A percentile compares a stretch with the other conserved stretches of the same genome.
These are phyloP conservation scores for Verticillium tricorpus DNA, from an alignment of 2,329 filamentous ascomycete genomes.

Conservation along the genomic window DNA sequence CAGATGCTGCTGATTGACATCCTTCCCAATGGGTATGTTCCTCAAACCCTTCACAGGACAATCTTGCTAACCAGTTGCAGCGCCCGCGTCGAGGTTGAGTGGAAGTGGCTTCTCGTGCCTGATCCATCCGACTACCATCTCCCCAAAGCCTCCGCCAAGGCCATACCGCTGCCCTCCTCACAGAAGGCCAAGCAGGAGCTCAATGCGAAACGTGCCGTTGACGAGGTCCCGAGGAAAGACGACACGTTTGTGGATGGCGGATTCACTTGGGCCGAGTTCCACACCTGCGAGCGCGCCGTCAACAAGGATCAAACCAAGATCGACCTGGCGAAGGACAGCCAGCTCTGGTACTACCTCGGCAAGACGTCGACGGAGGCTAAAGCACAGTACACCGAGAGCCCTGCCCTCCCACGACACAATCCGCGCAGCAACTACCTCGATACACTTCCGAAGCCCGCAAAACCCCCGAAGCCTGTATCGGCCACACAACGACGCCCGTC, in stretches of 20 bases:
- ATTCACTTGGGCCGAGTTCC: constrained; percentile 76
- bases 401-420: constrained; percentile 54
- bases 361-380: constrained; percentile 83
- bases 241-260: constrained; percentile 60
- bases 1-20: constrained; percentile 75
- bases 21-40: constrained; percentile 73
- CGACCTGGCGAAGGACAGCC: constrained; percentile 65
- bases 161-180: constrained; percentile 64
- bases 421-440: constrained; percentile 69
- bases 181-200: constrained; percentile 61
- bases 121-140: constrained; percentile 66
- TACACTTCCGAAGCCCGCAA: constrained; percentile 53
- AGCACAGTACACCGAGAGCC: constrained; percentile 85
- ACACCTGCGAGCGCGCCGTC: constrained; percentile 47
- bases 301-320: constrained; percentile 64
- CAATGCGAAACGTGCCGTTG: constrained; percentile 58
- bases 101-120: constrained; percentile 76
- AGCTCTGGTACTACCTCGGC: constrained; percentile 86
- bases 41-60: background rate
- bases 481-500: background rate
- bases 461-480: constrained; percentile 22
- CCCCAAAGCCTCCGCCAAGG: constrained; percentile 69
- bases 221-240: constrained; percentile 60
- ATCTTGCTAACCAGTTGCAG: constrained; percentile 29
- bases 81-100: constrained; percentile 73